Conservation (phyloP, 495 filamentous ascomycete genomes). For the Penicillium canescens region DNA sequence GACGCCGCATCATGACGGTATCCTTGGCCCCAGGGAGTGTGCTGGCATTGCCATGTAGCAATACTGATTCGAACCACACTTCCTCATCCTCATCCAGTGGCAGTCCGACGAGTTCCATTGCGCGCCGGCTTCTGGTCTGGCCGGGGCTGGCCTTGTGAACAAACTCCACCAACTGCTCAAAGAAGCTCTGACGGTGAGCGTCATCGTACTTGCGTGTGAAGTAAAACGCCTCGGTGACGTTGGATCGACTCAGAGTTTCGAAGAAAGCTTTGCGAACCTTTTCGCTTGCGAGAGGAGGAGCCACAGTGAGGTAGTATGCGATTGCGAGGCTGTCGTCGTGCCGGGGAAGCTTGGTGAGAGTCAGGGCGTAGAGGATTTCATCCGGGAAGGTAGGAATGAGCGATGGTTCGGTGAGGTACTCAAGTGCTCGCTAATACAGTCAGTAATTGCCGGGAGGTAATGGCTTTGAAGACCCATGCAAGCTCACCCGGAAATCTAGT, state of each 20-base stretch:
- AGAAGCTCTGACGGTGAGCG: slow-evolving; percentile 55
- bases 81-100: slow-evolving; percentile 70
- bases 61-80: slow-evolving; percentile 65
- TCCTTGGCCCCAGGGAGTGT: slow-evolving; percentile 63
- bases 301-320: slow-evolving; percentile 73
- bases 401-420: slow-evolving; percentile 72
- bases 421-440: slow-evolving; percentile 57
- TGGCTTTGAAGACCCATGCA: neutral
- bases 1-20: slow-evolving; percentile 66
- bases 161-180: slow-evolving; percentile 65
- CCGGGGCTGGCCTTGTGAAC: slow-evolving; percentile 51
- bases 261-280: slow-evolving; percentile 64
- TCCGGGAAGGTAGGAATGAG: slow-evolving; percentile 78
- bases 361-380: slow-evolving; percentile 72
- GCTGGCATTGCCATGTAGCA: slow-evolving; percentile 62
- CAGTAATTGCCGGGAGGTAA: slow-evolving; percentile 15
- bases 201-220: slow-evolving; percentile 68
- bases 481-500: slow-evolving; percentile 60
- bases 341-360: slow-evolving; percentile 54
- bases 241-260: slow-evolving; percentile 63
- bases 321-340: slow-evolving; percentile 66
- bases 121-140: slow-evolving; percentile 51
- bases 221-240: slow-evolving; percentile 69
- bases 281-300: slow-evolving; percentile 61
- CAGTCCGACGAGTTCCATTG: slow-evolving; percentile 68